Evolutionary conservation across 257 asterid genomes (phyloP).

Genomic region (Solanum peruvianum): DNA sequence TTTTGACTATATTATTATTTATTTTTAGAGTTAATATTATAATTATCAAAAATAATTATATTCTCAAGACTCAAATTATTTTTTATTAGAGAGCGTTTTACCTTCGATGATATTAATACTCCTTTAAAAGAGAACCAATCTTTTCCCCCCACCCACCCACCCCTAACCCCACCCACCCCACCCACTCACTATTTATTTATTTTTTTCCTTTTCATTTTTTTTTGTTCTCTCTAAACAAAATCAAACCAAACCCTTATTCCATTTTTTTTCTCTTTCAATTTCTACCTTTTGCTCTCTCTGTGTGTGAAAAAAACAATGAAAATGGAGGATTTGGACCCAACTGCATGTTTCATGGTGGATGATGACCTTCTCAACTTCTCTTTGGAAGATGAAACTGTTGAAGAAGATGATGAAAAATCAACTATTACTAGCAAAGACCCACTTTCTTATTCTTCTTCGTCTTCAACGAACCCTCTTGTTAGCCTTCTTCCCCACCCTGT

Average conservation of each 20-base stretch:
- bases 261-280: neutral
- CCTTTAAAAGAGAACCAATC: neutral
- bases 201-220: neutral
- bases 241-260: conserved; percentile 3
- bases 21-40: no score
- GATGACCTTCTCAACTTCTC: conserved; percentile 64
- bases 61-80: neutral
- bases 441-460: conserved; percentile 1
- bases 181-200: neutral
- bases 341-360: conserved; percentile 24
- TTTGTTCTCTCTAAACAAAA: conserved; percentile 5
- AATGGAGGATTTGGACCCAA: conserved; percentile 45
- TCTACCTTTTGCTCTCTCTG: neutral
- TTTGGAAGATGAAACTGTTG: conserved; percentile 33
- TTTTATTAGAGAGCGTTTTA: no score
- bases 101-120: neutral
- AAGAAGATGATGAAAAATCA: conserved; percentile 10
- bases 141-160: neutral
- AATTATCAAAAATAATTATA: no score
- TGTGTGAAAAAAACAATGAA: neutral
- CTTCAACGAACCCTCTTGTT: conserved; percentile 5
- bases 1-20: no score
- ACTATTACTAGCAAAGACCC: neutral
- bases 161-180: neutral
- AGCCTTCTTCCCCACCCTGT: conserved; percentile 10